Evolutionary conservation across 371 early-diverging fungal genomes (phyloP), one percentile per base, ranked within the genome.

Genomic region (Apophysomyces elegans): DNA sequence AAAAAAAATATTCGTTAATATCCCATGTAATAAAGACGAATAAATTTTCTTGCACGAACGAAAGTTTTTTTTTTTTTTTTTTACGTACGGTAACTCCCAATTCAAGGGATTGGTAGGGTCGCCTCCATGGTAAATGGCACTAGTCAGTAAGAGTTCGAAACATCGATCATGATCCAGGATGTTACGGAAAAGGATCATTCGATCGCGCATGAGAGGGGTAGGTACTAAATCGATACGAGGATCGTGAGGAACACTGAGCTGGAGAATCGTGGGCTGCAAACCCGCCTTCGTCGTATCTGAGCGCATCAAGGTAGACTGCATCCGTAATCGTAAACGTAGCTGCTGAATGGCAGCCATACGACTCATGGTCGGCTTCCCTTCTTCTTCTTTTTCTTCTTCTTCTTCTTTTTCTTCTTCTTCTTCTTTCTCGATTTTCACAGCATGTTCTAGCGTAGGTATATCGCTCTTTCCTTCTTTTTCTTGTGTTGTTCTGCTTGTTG

Each of bases 191-290:
- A 84, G 36, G 66, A 84, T 84, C 84, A 84, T 80, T 63, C 80
- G 78, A 21, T 81, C 84, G 16, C 84, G 75, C 61, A 84, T 75
- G 18, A 77, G 74, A 8, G 80, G 72, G 56, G 78, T 78, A 9
- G 84, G 81, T 32, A 84, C 80, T 58, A 81, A 59, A 39, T 84
- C 84, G 38, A 84, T 84, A 7, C 84, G 74, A 13, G 84, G 67
- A 41, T 84, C 84, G 50, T 84, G 84, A 0, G 84, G 82, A 50
- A 81, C 61, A 0, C 72, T 64, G 16, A 73, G 58, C 61, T 76
- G 66, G 2, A 70, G 57, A 38, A 62, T 61, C 2, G 68, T 72
- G 2, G 73, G 73, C 46, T 66, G 73, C 8, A 72, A 35, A 7
- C 69, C 61, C 18, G 50, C 43, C 37, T 32, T 38, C 32, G 62